phyloP scores from a whole-genome alignment of 371 early-diverging fungal genomes.

The Blastocladiella emersonii region DNA sequence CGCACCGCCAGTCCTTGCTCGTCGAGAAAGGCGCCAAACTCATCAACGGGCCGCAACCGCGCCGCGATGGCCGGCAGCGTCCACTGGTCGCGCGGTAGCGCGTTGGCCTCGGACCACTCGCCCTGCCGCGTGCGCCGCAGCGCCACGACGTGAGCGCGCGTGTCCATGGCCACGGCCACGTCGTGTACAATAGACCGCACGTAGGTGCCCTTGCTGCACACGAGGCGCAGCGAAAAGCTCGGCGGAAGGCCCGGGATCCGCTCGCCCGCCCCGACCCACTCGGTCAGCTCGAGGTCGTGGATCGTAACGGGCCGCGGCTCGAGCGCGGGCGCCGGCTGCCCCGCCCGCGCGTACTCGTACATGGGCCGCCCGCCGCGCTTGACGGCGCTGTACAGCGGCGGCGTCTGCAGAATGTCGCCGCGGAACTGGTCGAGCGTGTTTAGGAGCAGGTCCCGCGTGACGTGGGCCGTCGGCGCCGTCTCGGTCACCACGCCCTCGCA shows the following conservation, averaged over 20 bases:
- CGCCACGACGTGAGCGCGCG: background rate
- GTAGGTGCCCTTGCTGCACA: constrained; percentile 5
- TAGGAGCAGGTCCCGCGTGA: constrained; percentile 1
- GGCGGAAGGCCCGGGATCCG: background rate
- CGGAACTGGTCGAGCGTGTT: background rate
- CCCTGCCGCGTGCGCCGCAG: constrained; percentile 4
- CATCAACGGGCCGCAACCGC: no score
- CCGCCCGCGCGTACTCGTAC: background rate
- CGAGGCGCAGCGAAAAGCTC: background rate
- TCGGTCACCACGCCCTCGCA: background rate
- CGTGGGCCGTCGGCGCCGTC: background rate
- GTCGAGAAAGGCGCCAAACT: no score
- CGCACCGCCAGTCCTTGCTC: no score
- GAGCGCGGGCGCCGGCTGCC: background rate
- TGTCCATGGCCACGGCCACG: background rate
- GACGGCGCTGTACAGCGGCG: constrained; percentile 6
- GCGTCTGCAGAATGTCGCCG: constrained; percentile 4
- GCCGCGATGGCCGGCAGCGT: no score
- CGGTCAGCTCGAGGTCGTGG: background rate
- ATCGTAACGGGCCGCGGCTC: constrained; percentile 3
- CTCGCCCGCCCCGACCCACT: background rate
- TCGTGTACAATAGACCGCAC: constrained; percentile 8
- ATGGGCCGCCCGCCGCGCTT: background rate
- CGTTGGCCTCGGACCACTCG: background rate
- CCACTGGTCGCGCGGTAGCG: background rate